Percentiles rank a stretch among this genome's conserved stretches.
phyloP scores from a whole-genome alignment of 257 asterid genomes.

The Orobanche coerulescens region DNA sequence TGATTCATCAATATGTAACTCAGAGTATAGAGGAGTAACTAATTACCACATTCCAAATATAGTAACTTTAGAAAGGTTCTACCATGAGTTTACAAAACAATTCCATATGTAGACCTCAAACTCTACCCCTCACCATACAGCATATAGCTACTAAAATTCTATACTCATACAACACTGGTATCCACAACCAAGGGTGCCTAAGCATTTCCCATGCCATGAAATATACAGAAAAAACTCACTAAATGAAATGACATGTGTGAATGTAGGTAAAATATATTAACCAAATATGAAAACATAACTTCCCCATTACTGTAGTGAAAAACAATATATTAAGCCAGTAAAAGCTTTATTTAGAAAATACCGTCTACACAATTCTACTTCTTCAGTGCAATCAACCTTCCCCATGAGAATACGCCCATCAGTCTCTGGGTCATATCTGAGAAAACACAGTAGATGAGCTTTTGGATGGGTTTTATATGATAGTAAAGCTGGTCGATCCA shows the following conservation, averaged over 20 bases:
- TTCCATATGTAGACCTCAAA: not conserved
- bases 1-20: not conserved
- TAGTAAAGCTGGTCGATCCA: constrained; percentile 18
- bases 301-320: constrained; percentile 13
- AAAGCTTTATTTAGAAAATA: constrained; percentile 26
- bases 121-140: not conserved
- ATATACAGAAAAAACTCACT: not conserved
- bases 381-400: constrained; percentile 87
- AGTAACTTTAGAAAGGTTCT: constrained; percentile 1
- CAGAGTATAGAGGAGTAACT: not conserved
- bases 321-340: not conserved
- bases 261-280: not conserved
- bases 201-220: not conserved
- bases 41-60: not conserved
- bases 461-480: constrained; percentile 12
- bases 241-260: not conserved
- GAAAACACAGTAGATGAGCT: constrained; percentile 26
- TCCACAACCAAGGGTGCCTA: constrained; percentile 2
- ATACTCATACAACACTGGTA: not conserved
- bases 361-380: constrained; percentile 77
- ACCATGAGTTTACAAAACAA: not conserved
- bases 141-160: not conserved
- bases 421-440: constrained; percentile 68
- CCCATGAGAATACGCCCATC: constrained; percentile 88
- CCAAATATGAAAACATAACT: constrained; percentile 17